Evolutionary conservation across 148 eudicot genomes (phyloP).

Genomic region (Fallopia convolvulus): DNA sequence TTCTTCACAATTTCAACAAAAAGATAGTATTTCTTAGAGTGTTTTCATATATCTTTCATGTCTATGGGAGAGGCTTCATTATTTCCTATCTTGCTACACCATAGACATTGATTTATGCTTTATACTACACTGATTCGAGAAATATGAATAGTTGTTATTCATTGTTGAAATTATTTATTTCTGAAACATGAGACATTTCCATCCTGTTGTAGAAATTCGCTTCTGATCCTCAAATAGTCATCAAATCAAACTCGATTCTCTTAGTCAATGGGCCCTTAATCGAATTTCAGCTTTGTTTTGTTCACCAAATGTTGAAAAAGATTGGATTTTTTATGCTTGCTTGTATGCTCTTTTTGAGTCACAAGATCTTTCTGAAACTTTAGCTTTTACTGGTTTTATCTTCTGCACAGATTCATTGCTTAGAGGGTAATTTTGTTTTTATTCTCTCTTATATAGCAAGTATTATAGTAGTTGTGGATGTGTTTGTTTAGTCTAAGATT

Average conservation of each 20-base stretch:
- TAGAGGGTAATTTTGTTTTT: too few species aligned
- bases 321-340: too few species aligned
- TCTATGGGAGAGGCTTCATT: background rate
- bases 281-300: too few species aligned
- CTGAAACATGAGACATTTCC: background rate
- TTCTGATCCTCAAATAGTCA: too few species aligned
- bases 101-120: background rate
- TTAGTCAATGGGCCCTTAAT: too few species aligned
- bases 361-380: too few species aligned
- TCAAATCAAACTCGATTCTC: too few species aligned
- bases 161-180: background rate
- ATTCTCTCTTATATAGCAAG: background rate
- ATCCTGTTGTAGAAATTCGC: conserved; percentile 56
- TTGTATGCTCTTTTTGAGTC: too few species aligned
- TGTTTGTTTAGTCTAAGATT: background rate
- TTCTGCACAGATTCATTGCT: too few species aligned
- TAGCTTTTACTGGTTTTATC: too few species aligned
- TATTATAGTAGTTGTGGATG: background rate
- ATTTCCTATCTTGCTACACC: background rate
- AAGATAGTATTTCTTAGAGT: background rate
- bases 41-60: background rate
- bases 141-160: background rate
- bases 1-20: background rate
- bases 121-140: background rate
- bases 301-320: too few species aligned